Percentiles rank a stretch among this genome's conserved stretches.
Conservation (phyloP, 495 filamentous ascomycete genomes). For the Astrothelium subdiscretum region DNA sequence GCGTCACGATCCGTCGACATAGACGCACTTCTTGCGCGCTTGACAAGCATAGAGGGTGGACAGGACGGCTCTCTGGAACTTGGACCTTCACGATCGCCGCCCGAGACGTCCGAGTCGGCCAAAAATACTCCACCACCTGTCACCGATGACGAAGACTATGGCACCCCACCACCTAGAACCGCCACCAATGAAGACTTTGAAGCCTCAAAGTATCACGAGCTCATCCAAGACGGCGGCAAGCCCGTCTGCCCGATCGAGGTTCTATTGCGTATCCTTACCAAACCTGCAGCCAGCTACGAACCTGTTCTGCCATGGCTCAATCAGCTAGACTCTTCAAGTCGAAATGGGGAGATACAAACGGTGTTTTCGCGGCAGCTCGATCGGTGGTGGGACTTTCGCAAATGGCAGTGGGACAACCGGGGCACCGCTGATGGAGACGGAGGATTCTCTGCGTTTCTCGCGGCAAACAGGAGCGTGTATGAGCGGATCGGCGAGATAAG, state of each 20-base stretch:
- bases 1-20: background rate
- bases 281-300: background rate
- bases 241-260: background rate
- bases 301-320: background rate
- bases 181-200: no score
- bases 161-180: background rate
- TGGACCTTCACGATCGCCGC: background rate
- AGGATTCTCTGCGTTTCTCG: slow-evolving; percentile 7
- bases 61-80: background rate
- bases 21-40: background rate
- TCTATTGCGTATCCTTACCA: background rate
- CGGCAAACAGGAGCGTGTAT: background rate
- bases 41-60: background rate
- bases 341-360: background rate
- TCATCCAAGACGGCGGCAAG: background rate
- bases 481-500: no score
- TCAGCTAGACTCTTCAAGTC: background rate
- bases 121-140: background rate
- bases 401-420: slow-evolving; percentile 15
- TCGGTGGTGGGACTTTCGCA: slow-evolving; percentile 13
- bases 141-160: no score
- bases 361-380: slow-evolving; percentile 7
- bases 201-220: background rate
- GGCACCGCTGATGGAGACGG: slow-evolving; percentile 4
- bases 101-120: background rate